Conservation (phyloP, 2,329 filamentous ascomycete species). For the Chaetomiaceae sp. region DNA sequence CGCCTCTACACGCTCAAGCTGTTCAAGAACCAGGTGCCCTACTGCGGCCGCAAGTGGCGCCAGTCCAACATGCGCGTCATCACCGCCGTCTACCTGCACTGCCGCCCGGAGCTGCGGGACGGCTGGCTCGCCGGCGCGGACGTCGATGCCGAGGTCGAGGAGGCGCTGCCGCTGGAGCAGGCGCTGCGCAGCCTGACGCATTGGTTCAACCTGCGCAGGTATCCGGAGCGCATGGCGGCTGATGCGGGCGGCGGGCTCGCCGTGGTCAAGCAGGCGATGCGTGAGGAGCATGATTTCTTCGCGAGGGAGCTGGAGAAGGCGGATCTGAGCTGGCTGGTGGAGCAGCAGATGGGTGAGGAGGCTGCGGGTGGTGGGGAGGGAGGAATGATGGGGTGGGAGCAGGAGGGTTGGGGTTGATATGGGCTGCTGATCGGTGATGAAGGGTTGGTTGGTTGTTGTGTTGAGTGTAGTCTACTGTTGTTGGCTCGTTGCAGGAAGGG, state of each 20-base stretch:
- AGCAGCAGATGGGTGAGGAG: not conserved
- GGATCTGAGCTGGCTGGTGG: constrained; percentile 36
- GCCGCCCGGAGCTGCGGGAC: constrained; percentile 83
- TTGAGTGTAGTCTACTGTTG: too few relatives aligned
- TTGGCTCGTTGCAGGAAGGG: too few relatives aligned
- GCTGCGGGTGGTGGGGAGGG: not conserved
- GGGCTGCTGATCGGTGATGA: too few relatives aligned
- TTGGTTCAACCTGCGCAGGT: constrained; percentile 84
- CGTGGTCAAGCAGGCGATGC: constrained; percentile 62
- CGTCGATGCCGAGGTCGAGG: constrained; percentile 88
- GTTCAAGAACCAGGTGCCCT: constrained; percentile 97
- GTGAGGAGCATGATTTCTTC: constrained; percentile 75
- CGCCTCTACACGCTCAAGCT: constrained; percentile 94
- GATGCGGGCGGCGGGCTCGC: constrained; percentile 19
- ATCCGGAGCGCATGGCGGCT: constrained; percentile 68
- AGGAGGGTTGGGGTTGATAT: constrained; percentile 4
- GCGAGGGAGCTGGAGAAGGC: constrained; percentile 69
- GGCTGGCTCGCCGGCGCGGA: constrained; percentile 92
- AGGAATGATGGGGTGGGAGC: constrained; percentile 1
- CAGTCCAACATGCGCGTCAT: constrained; percentile 99
- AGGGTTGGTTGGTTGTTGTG: not conserved
- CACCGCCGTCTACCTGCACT: constrained; percentile 91
- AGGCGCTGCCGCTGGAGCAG: constrained; percentile 86
- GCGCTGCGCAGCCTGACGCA: constrained; percentile 83
- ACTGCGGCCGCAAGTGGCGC: constrained; percentile 96